phyloP scores from a whole-genome alignment of 164 flowering plant species.

The Stephania cephalantha region DNA sequence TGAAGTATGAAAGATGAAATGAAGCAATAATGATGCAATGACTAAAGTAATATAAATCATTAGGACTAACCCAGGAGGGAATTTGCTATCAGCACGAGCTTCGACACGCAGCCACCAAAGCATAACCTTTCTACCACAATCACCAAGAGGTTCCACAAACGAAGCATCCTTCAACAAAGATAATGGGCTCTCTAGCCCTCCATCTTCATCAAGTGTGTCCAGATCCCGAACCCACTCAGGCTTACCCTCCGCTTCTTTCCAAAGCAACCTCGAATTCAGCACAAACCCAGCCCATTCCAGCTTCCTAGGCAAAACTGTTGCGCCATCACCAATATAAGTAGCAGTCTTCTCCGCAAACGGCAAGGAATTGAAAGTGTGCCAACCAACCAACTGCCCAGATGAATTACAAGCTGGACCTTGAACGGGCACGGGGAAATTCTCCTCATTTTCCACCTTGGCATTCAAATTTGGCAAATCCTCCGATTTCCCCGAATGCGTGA shows the following conservation, averaged over 20 bases:
- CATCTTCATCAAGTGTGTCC: slow-evolving; percentile 33
- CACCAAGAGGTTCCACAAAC: slow-evolving; percentile 85
- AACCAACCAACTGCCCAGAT: slow-evolving; percentile 67
- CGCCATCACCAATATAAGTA: slow-evolving; percentile 58
- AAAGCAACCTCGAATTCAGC: slow-evolving; percentile 77
- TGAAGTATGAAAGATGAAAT: neutral
- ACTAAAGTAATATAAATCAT: neutral
- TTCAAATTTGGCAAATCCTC: slow-evolving; percentile 20
- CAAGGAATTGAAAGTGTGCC: slow-evolving; percentile 75
- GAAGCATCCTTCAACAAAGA: slow-evolving; percentile 65
- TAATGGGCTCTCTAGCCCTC: slow-evolving; percentile 65
- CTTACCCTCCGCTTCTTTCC: slow-evolving; percentile 64
- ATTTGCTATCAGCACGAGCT: slow-evolving; percentile 93
- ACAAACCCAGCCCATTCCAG: slow-evolving; percentile 97
- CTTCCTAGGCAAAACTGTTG: slow-evolving; percentile 70
- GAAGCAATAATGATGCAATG: too few species aligned
- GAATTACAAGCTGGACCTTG: slow-evolving; percentile 97
- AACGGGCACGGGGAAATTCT: slow-evolving; percentile 48
- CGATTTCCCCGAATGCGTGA: slow-evolving; percentile 47
- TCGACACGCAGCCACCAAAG: slow-evolving; percentile 99
- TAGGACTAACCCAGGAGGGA: slow-evolving; percentile 71
- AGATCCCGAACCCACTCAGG: slow-evolving; percentile 77
- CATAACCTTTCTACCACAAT: slow-evolving; percentile 86
- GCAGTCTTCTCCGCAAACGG: slow-evolving; percentile 61
- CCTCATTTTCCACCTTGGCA: slow-evolving; percentile 32